A percentile compares a stretch with the other conserved stretches of the same genome.
These are phyloP conservation scores for Neofusicoccum laricinum DNA, from an alignment of 2,329 filamentous ascomycete species.

Conservation along the genomic window DNA sequence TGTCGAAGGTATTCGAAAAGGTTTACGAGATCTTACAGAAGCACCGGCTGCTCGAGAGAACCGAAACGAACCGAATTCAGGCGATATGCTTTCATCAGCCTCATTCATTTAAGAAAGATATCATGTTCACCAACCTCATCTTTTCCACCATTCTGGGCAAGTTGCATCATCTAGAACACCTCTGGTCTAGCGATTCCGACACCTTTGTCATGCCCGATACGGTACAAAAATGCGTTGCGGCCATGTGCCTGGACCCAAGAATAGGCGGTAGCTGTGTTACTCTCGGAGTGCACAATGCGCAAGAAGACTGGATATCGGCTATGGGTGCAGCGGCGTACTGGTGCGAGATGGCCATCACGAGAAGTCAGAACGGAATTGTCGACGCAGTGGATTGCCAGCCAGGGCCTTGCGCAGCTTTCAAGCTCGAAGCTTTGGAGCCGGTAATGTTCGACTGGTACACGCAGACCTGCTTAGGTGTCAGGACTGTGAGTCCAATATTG, in stretches of 20 bases:
- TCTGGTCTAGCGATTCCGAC: conserved; percentile 39
- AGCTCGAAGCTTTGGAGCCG: conserved; percentile 28
- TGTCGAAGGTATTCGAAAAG: neutral
- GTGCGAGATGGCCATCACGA: conserved; percentile 35
- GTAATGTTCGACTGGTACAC: conserved; percentile 37
- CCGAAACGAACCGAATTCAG: conserved; percentile 16
- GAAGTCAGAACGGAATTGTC: conserved; percentile 29
- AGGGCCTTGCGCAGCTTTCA: conserved; percentile 37
- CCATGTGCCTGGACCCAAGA: conserved; percentile 30
- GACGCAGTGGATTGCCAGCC: conserved; percentile 37
- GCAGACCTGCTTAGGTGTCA: conserved; percentile 34
- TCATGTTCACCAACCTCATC: conserved; percentile 39
- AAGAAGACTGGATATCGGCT: conserved; percentile 29
- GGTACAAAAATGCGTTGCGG: conserved; percentile 28
- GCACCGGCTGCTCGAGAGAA: conserved; percentile 17
- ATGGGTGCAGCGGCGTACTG: conserved; percentile 34
- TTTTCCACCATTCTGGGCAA: conserved; percentile 34
- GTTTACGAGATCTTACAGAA: conserved; percentile 22
- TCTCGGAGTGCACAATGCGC: conserved; percentile 33
- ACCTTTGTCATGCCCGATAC: conserved; percentile 32
- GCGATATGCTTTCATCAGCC: conserved; percentile 34
- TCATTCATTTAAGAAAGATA: conserved; percentile 39
- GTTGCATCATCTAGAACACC: conserved; percentile 31
- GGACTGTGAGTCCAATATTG: conserved; percentile 24
- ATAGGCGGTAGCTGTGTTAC: conserved; percentile 35